Evolutionary conservation across 495 filamentous ascomycete genomes (phyloP).

Genomic region (Podospora bellae-mahoneyi): DNA sequence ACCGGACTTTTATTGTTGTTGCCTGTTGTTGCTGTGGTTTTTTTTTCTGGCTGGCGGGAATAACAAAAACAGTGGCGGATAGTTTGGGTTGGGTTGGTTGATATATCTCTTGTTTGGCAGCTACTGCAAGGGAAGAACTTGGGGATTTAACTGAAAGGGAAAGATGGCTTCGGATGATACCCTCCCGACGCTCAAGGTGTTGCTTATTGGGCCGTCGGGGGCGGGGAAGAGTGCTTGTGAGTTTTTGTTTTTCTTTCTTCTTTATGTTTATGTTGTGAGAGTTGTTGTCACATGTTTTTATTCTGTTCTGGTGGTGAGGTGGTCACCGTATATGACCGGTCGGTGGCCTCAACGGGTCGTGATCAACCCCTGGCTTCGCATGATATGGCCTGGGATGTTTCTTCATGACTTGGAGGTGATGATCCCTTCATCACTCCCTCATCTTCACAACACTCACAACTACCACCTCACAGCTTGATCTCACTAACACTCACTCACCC

Average conservation of each 20-base stretch:
- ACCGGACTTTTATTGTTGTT: not conserved
- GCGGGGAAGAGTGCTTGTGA: constrained; percentile 54
- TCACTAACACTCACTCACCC: not conserved
- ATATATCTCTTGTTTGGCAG: not conserved
- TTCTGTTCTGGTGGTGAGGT: not conserved
- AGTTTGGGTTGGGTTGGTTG: too few species aligned
- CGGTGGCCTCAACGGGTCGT: too few species aligned
- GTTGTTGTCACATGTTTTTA: not conserved
- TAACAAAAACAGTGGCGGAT: not conserved
- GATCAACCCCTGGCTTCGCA: too few species aligned
- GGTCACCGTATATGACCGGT: too few species aligned
- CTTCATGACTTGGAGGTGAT: not conserved
- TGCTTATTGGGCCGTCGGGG: constrained; percentile 53
- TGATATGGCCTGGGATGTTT: not conserved
- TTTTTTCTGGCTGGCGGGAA: not conserved
- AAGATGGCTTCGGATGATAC: constrained; percentile 48
- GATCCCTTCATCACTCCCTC: not conserved
- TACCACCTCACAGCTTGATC: not conserved
- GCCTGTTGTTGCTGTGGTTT: not conserved
- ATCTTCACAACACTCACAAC: not conserved
- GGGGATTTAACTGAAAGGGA: not conserved
- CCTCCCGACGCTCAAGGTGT: constrained; percentile 50
- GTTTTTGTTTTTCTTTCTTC: constrained; percentile 21
- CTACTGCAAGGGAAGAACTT: not conserved
- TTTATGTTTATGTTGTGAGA: not conserved